Evolutionary conservation across 1,139 yeast species (phyloP).

Genomic region (Scheffersomyces insectosa): DNA sequence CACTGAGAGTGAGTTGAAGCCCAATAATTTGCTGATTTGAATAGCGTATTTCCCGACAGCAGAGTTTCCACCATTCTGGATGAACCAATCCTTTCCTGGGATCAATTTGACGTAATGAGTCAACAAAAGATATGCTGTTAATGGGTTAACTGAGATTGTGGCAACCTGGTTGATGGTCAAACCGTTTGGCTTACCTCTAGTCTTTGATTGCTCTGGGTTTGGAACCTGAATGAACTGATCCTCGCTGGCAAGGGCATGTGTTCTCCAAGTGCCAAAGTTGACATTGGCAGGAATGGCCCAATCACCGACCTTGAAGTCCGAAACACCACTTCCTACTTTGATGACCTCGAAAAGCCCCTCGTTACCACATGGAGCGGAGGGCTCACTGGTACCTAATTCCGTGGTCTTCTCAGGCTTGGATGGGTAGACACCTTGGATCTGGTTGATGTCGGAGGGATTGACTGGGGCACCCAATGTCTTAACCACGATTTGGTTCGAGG

Average conservation of each 20-base stretch:
- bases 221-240: slow-evolving; percentile 55
- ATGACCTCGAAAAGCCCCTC: slow-evolving; percentile 90
- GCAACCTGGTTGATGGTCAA: slow-evolving; percentile 72
- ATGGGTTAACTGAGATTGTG: slow-evolving; percentile 87
- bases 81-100: slow-evolving; percentile 82
- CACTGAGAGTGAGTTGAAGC: slow-evolving; percentile 81
- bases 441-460: slow-evolving; percentile 90
- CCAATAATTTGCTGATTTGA: slow-evolving; percentile 79
- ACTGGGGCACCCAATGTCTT: slow-evolving; percentile 83
- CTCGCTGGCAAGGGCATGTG: slow-evolving; percentile 63
- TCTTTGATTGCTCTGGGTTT: slow-evolving; percentile 36
- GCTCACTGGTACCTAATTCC: slow-evolving; percentile 50
- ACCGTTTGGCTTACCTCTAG: slow-evolving; percentile 37
- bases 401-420: slow-evolving; percentile 66
- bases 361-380: slow-evolving; percentile 84
- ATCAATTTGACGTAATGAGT: slow-evolving; percentile 63
- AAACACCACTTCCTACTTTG: slow-evolving; percentile 63
- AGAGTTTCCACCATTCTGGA: slow-evolving; percentile 95
- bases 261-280: slow-evolving; percentile 94
- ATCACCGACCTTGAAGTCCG: slow-evolving; percentile 64
- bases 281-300: slow-evolving; percentile 88
- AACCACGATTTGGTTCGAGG: slow-evolving; percentile 50
- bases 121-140: slow-evolving; percentile 89
- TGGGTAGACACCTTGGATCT: slow-evolving; percentile 91
- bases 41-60: slow-evolving; percentile 95